phyloP scores from a whole-genome alignment of 2,329 filamentous ascomycete species.

The Pestalotiopsis sp. region DNA sequence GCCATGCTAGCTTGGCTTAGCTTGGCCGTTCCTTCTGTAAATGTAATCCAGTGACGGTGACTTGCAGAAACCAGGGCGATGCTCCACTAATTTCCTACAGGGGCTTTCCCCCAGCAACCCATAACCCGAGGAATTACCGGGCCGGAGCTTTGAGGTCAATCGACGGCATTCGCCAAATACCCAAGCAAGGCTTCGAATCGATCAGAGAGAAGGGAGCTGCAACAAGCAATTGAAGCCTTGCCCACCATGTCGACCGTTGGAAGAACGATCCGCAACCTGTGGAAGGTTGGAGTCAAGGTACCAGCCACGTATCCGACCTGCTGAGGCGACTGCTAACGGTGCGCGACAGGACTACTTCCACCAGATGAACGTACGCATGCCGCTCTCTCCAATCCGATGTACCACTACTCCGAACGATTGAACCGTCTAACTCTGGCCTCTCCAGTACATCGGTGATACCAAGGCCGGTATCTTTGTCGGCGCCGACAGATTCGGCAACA shows the following conservation, averaged over 20 bases:
- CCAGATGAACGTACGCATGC: constrained; percentile 81
- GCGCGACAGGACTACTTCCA: constrained; percentile 75
- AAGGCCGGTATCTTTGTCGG: constrained; percentile 88
- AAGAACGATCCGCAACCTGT: constrained; percentile 83
- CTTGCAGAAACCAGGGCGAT: background rate
- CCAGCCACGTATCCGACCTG: constrained; percentile 17
- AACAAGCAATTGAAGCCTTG: constrained; percentile 31
- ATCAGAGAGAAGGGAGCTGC: constrained; percentile 1
- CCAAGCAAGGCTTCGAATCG: background rate
- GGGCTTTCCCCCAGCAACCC: background rate
- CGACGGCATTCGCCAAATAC: background rate
- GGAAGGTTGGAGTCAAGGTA: constrained; percentile 87
- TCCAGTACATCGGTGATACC: constrained; percentile 74
- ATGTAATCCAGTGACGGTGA: background rate
- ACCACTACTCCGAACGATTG: constrained; percentile 15
- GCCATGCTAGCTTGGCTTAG: background rate
- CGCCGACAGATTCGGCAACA: constrained; percentile 90
- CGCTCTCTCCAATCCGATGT: constrained; percentile 21
- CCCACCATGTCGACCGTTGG: constrained; percentile 83
- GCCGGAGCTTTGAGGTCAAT: constrained; percentile 3
- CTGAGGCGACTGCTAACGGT: constrained; percentile 34
- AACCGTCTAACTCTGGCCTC: constrained; percentile 15
- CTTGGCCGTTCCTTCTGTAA: background rate
- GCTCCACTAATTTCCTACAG: background rate
- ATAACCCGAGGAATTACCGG: constrained; percentile 1